These are phyloP conservation scores for Colletotrichum noveboracense DNA, from an alignment of 2,329 filamentous ascomycete species.

Conservation along the genomic window DNA sequence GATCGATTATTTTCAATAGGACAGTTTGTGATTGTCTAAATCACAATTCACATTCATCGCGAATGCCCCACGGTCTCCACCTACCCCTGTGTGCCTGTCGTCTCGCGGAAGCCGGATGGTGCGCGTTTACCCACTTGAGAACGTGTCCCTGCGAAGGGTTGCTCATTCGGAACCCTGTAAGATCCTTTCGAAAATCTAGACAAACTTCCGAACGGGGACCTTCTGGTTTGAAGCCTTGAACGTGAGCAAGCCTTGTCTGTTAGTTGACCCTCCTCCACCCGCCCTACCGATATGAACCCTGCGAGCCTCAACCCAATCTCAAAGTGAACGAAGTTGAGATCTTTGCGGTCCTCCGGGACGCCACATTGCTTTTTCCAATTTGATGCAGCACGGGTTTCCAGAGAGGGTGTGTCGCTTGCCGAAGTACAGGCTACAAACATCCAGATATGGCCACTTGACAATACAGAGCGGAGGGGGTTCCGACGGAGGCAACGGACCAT, in stretches of 20 bases:
- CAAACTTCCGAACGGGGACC: background rate
- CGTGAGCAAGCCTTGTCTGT: background rate
- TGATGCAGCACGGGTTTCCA: background rate
- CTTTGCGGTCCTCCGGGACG: background rate
- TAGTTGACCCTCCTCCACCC: background rate
- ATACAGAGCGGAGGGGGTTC: background rate
- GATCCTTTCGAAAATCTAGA: background rate
- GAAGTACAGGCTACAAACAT: background rate
- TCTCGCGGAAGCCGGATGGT: background rate
- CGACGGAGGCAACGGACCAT: background rate
- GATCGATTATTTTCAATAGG: background rate
- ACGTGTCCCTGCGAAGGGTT: background rate
- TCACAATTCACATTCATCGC: background rate
- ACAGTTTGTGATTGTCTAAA: background rate
- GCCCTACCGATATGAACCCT: background rate
- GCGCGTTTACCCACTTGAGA: background rate
- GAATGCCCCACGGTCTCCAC: background rate
- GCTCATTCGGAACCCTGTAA: background rate
- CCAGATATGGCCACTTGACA: background rate
- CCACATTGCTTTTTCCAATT: background rate
- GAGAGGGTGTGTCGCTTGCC: background rate
- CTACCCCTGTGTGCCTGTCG: background rate
- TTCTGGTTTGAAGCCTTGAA: background rate
- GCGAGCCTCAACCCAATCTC: background rate
- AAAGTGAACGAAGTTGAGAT: background rate